Base-by-base conservation (phyloP, 2,329 filamentous ascomycete genomes). In the Hypoxylon sp. region DNA sequence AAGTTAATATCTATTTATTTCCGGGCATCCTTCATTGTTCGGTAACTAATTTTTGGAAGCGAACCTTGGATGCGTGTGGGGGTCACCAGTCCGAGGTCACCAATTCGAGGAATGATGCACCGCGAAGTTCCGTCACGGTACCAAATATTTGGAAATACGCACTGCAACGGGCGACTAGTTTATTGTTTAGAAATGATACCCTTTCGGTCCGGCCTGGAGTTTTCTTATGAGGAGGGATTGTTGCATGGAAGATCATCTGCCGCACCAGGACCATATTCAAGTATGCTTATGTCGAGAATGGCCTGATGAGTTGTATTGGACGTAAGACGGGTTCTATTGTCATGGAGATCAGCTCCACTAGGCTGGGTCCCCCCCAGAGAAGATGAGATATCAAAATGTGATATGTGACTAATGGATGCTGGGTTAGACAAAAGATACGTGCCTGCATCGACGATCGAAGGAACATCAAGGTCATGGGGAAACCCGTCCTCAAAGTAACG, bases 381-480 rank as follows among this genome's bases (percentile, higher is more conserved):
- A 57, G 59, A 64, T 70, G 70, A 70, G 65, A 72, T 68, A 68
- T 68, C 53, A 63, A 72, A 70, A 72, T 70, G 62, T 72, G 70
- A 70, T 70, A 72, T 70, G 63, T 70, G 70, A 72, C 61, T 50
- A 68, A 59, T 58, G 42, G 48, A 35, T 63, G 69, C 67, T 63
- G 61, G 67, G 68, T 59, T 57, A 60, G 69, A 67, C 63, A 65
- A 63, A 66, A 61, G 51, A 66, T 67, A 71, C 56, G 65, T 69
- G 68, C 60, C 63, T 67, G 66, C 69, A 71, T 67, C 66, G 69
- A 70, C 63, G 69, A 70, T 71, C 66, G 63, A 67, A 65, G 67
- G 66, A 71, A 63, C 60, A 65, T 55, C 69, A 63, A 70, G 56
- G 69, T 57, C 63, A 63, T 69, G 63, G 66, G 68, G 67, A 60